Conservation (phyloP, 352 stramenopile species). For the Globisporangium splendens region DNA sequence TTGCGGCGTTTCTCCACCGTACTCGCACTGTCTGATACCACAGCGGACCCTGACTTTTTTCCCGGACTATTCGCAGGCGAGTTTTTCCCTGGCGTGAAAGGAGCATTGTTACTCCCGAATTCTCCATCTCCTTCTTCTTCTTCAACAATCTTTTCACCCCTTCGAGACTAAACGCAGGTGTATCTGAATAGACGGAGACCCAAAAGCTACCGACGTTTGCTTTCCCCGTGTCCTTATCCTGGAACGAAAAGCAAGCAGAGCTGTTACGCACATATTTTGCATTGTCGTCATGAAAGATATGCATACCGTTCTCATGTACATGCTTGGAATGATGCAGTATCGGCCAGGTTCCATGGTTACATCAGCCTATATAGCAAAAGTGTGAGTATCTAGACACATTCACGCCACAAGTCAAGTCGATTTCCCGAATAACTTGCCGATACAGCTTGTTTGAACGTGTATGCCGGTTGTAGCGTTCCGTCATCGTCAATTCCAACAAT, state of each 20-base stretch:
- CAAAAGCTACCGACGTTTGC: conserved; percentile 80
- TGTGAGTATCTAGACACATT: too few species aligned
- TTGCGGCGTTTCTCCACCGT: conserved; percentile 43
- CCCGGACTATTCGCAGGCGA: conserved; percentile 22
- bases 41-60: conserved; percentile 29
- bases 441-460: conserved; percentile 83
- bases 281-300: too few species aligned
- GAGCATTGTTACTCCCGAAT: not conserved
- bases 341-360: conserved; percentile 62
- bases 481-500: conserved; percentile 64
- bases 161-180: conserved; percentile 61
- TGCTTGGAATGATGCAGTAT: conserved; percentile 84
- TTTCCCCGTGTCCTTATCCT: conserved; percentile 78
- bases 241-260: not conserved
- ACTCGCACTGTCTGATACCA: conserved; percentile 28
- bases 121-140: conserved; percentile 72
- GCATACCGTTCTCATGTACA: conserved; percentile 84
- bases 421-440: too few species aligned
- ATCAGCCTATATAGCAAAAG: conserved; percentile 39
- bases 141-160: conserved; percentile 74
- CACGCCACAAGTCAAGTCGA: not conserved
- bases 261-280: not conserved
- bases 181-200: conserved; percentile 78
- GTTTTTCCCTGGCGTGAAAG: conserved; percentile 3
- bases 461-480: conserved; percentile 63